A percentile compares a stretch with the other conserved stretches of the same genome.
Conservation (phyloP, 306 rosid genomes). For the Rubus idaeus region DNA sequence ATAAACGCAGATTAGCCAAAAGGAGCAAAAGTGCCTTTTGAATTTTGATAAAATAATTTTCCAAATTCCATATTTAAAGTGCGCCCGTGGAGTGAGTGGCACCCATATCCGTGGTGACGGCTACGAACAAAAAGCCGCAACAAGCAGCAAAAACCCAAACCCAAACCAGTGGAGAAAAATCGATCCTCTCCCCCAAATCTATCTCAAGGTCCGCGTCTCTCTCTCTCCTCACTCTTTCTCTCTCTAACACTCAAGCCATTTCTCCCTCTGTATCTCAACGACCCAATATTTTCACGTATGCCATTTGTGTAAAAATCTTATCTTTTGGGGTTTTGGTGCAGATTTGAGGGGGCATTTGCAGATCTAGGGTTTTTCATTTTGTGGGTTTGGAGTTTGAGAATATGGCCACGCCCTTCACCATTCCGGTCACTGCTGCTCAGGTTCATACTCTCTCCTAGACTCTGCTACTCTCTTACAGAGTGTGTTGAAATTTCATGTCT, state of each 20-base stretch:
- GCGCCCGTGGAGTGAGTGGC: not conserved
- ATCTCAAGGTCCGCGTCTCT: conserved; percentile 20
- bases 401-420: conserved; percentile 81
- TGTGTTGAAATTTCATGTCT: not conserved
- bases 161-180: conserved; percentile 30
- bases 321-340: conserved; percentile 27
- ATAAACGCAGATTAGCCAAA: too few relatives aligned
- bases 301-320: conserved; percentile 22
- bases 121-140: conserved; percentile 4
- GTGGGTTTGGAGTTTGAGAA: conserved; percentile 54
- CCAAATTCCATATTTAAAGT: not conserved
- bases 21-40: not conserved
- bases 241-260: conserved; percentile 10
- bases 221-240: conserved; percentile 2
- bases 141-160: not conserved
- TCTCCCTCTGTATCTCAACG: not conserved
- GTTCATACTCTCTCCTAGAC: conserved; percentile 28
- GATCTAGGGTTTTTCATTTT: conserved; percentile 47
- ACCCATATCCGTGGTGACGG: conserved; percentile 17
- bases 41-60: not conserved
- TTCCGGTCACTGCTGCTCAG: conserved; percentile 89
- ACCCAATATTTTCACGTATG: not conserved
- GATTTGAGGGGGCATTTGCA: conserved; percentile 42
- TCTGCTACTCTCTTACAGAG: not conserved
- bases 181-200: conserved; percentile 23